phyloP scores from a whole-genome alignment of 768 basidiomycete species.

The Rhizopogon rudus region DNA sequence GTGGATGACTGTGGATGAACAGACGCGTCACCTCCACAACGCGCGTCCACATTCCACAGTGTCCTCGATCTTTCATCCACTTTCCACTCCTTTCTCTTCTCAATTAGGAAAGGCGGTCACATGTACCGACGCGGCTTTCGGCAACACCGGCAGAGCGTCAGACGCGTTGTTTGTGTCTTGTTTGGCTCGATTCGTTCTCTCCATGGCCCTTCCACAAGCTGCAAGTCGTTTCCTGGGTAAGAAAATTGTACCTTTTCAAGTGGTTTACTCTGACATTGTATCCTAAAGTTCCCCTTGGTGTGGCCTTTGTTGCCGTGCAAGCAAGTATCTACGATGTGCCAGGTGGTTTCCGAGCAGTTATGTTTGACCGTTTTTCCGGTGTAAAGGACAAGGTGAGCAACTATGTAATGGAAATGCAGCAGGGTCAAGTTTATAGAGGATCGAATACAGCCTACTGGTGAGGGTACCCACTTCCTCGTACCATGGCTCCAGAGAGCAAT shows the following conservation, averaged over 20 bases:
- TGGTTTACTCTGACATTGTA: conserved; percentile 5
- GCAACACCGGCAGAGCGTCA: not conserved
- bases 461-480: conserved; percentile 95
- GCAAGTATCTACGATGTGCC: conserved; percentile 73
- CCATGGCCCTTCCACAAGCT: conserved; percentile 49
- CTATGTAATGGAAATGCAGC: not conserved
- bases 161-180: conserved; percentile 19
- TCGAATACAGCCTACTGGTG: conserved; percentile 63
- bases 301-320: conserved; percentile 37
- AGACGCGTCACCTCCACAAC: not conserved
- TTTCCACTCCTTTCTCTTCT: not conserved
- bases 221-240: conserved; percentile 46
- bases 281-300: conserved; percentile 30
- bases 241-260: conserved; percentile 7
- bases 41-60: not conserved
- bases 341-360: conserved; percentile 89
- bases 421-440: conserved; percentile 1
- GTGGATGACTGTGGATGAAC: not conserved
- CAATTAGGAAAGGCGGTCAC: not conserved
- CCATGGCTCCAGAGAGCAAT: conserved; percentile 97
- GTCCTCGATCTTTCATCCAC: too few species aligned
- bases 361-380: conserved; percentile 97
- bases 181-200: conserved; percentile 13
- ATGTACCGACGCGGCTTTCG: not conserved
- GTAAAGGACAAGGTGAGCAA: conserved; percentile 69